Evolutionary conservation across 495 filamentous ascomycete species (phyloP), one percentile per base, ranked within the genome.

Genomic region (Aspergillus ellipticus): DNA sequence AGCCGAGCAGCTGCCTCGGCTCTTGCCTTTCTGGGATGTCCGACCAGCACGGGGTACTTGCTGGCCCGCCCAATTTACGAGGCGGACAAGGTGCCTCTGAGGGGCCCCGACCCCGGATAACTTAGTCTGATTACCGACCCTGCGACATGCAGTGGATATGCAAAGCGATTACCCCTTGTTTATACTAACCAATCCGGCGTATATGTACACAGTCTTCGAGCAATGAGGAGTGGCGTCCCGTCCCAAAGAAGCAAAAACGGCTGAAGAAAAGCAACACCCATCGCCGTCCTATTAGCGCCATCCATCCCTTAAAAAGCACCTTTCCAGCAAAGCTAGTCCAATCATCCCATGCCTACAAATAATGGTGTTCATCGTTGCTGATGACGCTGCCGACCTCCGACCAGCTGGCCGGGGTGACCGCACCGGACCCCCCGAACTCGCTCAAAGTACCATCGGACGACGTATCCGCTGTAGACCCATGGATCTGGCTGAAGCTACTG

Each of bases 341-440:
- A 28, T 10, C 16, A 54, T 37, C 15, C 42, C 49, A 37, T 47
- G 53, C 37, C 48, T 54, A 61, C 37, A 65, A 51, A 15, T 66
- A 66, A 66, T 75, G 69, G 33, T 67, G 66, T 28, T 76, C 74
- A 10, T 77, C 72, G 17, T 68, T 82, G 66, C 87, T 89, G 28
- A 89, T 74, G 29, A 85, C 82, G 62, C 88, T 91, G 15, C 85
- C 88, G 8, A 92, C 81, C 53, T 92, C 88, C 4, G 86, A 88
- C 89, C 89, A 92, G 67, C 83, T 88, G 29, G 80, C 79, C 0
- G 88, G 87, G 8, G 88, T 92, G 39, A 70, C 67, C 37, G 83
- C 74, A 16, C 78, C 80, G 19, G 67, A 67, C 7, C 56, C 63
- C 16, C 76, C 85, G 56, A 80, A 71, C 9, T 89, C 84, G 64